Percentiles rank a stretch among this genome's conserved stretches.
phyloP scores from a whole-genome alignment of 148 eudicot genomes.

The Rhododendron molle region DNA sequence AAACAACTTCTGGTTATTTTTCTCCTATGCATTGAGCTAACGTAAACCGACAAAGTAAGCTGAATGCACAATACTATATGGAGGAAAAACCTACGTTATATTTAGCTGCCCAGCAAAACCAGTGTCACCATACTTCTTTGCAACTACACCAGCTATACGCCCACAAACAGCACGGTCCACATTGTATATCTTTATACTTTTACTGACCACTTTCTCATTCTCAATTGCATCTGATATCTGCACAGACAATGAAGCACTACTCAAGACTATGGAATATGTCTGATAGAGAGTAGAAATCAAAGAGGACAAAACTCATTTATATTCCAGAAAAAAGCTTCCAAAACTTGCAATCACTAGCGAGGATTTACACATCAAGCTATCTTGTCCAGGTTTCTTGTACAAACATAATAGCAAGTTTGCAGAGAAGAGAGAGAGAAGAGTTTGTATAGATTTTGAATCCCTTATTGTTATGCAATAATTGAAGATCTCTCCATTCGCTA shows the following conservation, averaged over 20 bases:
- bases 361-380: neutral
- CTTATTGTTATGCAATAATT: neutral
- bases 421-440: neutral
- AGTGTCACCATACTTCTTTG: conserved; percentile 96
- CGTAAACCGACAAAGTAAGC: neutral
- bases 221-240: conserved; percentile 89
- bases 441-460: neutral
- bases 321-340: neutral
- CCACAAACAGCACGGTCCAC: conserved; percentile 98
- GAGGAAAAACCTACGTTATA: conserved; percentile 53
- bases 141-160: conserved; percentile 88
- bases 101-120: conserved; percentile 99
- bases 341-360: neutral
- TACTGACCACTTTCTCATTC: conserved; percentile 78
- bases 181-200: conserved; percentile 68
- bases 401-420: neutral
- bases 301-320: neutral
- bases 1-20: conserved; percentile 7
- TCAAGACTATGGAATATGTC: neutral
- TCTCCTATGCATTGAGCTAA: neutral
- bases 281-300: neutral
- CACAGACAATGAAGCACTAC: conserved; percentile 8
- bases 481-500: neutral
- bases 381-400: neutral
- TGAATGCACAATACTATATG: neutral